Evolutionary conservation across 163 green algal genomes (phyloP).

Genomic region (Coccomyxa subellipsoidea): DNA sequence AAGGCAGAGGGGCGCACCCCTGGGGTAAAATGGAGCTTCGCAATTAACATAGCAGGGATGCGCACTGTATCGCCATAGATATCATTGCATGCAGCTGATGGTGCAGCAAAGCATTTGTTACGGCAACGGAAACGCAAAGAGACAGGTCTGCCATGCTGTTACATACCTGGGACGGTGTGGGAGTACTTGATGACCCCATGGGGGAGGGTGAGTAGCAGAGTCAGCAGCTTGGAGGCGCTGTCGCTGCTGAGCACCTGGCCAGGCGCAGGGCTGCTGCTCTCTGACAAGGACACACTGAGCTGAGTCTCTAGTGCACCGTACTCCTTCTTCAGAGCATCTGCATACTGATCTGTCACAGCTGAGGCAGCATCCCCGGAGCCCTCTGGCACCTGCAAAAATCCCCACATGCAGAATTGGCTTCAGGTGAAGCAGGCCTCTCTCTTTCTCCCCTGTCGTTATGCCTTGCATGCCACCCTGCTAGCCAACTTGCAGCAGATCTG

Average conservation of each 20-base stretch:
- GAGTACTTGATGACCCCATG: slow-evolving; percentile 68
- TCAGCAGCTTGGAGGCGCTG: slow-evolving; percentile 39
- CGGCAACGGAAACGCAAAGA: too few relatives aligned
- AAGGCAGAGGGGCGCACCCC: too few relatives aligned
- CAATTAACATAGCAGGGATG: too few relatives aligned
- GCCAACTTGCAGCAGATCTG: too few relatives aligned
- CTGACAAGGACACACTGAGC: slow-evolving; percentile 1
- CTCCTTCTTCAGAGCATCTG: slow-evolving; percentile 13
- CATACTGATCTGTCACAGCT: slow-evolving; percentile 3
- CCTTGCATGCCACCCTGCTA: too few relatives aligned
- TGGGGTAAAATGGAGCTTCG: too few relatives aligned
- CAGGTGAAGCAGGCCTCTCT: too few relatives aligned
- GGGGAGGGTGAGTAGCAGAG: slow-evolving; percentile 54
- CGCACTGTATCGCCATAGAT: too few relatives aligned
- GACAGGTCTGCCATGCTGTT: too few relatives aligned
- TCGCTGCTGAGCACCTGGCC: slow-evolving; percentile 13
- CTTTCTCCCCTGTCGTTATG: too few relatives aligned
- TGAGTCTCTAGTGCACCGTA: slow-evolving; percentile 33
- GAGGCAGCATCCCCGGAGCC: neutral
- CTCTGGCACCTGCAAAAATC: slow-evolving; percentile 9
- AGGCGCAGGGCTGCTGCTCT: neutral
- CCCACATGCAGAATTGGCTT: neutral
- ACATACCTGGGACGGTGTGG: slow-evolving; percentile 54
- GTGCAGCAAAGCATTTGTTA: too few relatives aligned
- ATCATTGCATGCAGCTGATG: too few relatives aligned